Percentiles rank a stretch among this genome's conserved stretches.
Evolutionary conservation across 2,329 filamentous ascomycete species (phyloP).

Genomic region (Sclerotinia borealis): DNA sequence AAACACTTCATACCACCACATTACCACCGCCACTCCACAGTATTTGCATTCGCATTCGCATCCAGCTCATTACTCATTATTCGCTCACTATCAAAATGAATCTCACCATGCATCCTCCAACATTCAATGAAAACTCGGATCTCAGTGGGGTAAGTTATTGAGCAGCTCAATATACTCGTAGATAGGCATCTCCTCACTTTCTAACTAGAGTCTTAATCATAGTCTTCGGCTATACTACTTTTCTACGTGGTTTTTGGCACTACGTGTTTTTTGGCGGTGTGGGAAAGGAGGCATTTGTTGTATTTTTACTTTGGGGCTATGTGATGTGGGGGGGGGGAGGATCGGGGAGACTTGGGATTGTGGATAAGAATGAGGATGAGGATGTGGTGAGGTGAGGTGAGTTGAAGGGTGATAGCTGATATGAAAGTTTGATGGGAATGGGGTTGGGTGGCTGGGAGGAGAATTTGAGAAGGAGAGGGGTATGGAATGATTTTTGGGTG

Average conservation of each 20-base stretch:
- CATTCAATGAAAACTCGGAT: neutral
- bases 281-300: neutral
- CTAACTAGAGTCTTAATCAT: neutral
- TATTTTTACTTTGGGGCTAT: neutral
- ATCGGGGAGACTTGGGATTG: neutral
- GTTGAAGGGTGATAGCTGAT: too few relatives aligned
- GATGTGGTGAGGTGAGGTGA: too few relatives aligned
- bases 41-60: too few relatives aligned
- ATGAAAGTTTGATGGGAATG: too few relatives aligned
- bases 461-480: too few relatives aligned
- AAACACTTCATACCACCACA: neutral
- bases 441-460: neutral
- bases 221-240: neutral
- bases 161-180: too few relatives aligned
- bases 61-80: too few relatives aligned
- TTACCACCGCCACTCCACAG: neutral
- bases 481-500: too few relatives aligned
- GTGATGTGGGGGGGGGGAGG: too few relatives aligned
- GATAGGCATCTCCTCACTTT: neutral
- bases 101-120: neutral
- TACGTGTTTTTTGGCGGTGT: neutral
- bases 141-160: neutral
- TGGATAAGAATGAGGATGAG: too few relatives aligned
- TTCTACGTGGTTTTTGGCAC: neutral
- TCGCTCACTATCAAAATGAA: neutral